Conservation (phyloP, 2,329 filamentous ascomycete genomes). For the Raffaelea deltoideospora region DNA sequence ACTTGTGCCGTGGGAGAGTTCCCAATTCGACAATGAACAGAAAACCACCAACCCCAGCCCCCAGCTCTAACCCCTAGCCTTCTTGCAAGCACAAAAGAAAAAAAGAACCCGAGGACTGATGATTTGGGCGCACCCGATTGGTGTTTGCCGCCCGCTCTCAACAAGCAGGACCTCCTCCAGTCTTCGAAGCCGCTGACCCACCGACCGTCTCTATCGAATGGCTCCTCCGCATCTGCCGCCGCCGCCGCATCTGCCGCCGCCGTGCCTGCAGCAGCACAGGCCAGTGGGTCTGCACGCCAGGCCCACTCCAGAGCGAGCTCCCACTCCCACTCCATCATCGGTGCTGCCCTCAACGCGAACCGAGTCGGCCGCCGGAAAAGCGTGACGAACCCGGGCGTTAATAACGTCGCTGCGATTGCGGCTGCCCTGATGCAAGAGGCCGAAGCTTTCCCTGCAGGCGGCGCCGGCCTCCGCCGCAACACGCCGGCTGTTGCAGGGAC, state of each 20-base stretch:
- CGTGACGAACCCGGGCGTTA: constrained; percentile 57
- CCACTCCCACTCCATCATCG: constrained; percentile 70
- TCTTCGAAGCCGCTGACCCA: constrained; percentile 53
- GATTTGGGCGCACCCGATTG: too few relatives aligned
- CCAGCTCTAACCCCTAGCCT: too few relatives aligned
- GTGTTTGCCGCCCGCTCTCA: too few relatives aligned
- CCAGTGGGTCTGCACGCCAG: constrained; percentile 47
- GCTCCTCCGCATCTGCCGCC: constrained; percentile 24
- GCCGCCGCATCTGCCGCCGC: neutral
- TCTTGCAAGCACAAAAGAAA: too few relatives aligned
- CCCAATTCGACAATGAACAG: too few relatives aligned
- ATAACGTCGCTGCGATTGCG: constrained; percentile 61
- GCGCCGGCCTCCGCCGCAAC: constrained; percentile 47
- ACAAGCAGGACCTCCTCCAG: constrained; percentile 51
- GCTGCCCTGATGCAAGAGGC: constrained; percentile 56
- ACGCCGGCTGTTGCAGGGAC: constrained; percentile 38
- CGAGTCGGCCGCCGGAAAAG: constrained; percentile 89
- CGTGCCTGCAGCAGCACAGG: constrained; percentile 14
- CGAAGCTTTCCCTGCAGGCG: constrained; percentile 31
- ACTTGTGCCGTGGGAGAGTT: too few relatives aligned
- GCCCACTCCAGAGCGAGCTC: constrained; percentile 62
- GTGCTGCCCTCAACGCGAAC: constrained; percentile 50
- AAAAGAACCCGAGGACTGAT: too few relatives aligned
- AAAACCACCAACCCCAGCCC: too few relatives aligned
- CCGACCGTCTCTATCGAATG: constrained; percentile 42